Conservation (phyloP, 345 rosid species). For the Eucalyptus paniculata region DNA sequence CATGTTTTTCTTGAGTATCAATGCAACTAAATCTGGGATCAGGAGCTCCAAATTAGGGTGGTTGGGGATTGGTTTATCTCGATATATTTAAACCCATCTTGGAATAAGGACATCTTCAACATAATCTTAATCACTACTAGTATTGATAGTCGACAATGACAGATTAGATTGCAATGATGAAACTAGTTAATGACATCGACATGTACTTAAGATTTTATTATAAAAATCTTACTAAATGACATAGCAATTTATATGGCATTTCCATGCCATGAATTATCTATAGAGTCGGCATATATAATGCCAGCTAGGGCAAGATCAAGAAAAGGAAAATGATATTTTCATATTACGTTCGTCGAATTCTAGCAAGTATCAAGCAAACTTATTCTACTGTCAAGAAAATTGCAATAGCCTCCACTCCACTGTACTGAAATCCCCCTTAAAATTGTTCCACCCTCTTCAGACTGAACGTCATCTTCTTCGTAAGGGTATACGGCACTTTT, state of each 20-base stretch:
- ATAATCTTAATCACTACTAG: background rate
- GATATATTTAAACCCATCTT: no score
- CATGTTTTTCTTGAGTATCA: background rate
- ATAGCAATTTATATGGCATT: background rate
- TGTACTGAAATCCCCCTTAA: no score
- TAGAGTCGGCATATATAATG: background rate
- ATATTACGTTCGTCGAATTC: fast-evolving
- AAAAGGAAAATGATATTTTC: background rate
- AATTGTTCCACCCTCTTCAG: background rate
- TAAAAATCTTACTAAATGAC: background rate
- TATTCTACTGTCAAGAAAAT: background rate
- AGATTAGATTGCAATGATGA: background rate
- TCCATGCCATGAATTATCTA: fast-evolving
- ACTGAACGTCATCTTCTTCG: no score
- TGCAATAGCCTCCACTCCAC: background rate
- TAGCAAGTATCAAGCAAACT: background rate
- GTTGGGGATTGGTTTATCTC: fast-evolving
- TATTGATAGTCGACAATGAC: background rate
- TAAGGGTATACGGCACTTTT: fast-evolving
- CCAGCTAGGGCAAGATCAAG: background rate
- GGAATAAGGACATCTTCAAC: fast-evolving
- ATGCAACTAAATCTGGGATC: fast-evolving
- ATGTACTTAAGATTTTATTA: background rate
- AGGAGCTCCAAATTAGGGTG: background rate
- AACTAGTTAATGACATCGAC: background rate